Percentiles rank a stretch among this genome's conserved stretches.
Evolutionary conservation across 805 yeast genomes (phyloP).

Genomic region (Lipomyces lipofer): DNA sequence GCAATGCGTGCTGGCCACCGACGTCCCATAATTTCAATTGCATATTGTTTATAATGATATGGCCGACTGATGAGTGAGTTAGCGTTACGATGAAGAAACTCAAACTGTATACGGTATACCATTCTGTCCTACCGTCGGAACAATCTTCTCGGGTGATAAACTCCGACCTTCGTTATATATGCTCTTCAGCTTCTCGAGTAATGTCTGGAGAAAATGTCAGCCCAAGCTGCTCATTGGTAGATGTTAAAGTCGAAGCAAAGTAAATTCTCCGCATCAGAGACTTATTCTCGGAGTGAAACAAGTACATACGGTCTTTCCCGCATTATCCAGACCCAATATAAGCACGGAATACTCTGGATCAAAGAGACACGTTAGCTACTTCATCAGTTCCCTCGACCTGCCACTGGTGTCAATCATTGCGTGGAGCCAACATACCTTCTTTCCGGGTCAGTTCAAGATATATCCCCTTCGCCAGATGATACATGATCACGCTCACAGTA

Average conservation of each 20-base stretch:
- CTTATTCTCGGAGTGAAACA: too few relatives aligned
- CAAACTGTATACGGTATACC: slow-evolving; percentile 37
- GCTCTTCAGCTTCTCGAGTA: slow-evolving; percentile 64
- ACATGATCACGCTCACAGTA: slow-evolving; percentile 47
- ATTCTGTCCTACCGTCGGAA: slow-evolving; percentile 96
- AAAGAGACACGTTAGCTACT: not conserved
- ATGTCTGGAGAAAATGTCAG: slow-evolving; percentile 43
- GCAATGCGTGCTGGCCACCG: slow-evolving; percentile 88
- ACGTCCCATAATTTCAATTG: slow-evolving; percentile 88
- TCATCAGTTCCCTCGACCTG: not conserved
- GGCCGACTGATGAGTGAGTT: slow-evolving; percentile 39
- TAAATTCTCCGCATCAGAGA: too few relatives aligned
- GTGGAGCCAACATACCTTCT: slow-evolving; percentile 45
- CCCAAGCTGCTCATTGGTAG: too few relatives aligned
- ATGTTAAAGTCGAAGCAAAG: not conserved
- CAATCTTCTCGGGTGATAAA: slow-evolving; percentile 52
- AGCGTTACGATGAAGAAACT: not conserved
- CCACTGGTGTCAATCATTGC: not conserved
- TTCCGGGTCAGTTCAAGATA: slow-evolving; percentile 58
- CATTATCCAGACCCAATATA: slow-evolving; percentile 89
- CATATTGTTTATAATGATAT: slow-evolving; percentile 43
- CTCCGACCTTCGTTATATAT: slow-evolving; percentile 43
- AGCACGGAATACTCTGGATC: slow-evolving; percentile 65
- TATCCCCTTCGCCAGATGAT: slow-evolving; percentile 64
- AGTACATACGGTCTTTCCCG: slow-evolving; percentile 80